Evolutionary conservation across 2,329 filamentous ascomycete genomes (phyloP).

Genomic region (Alternaria solani): DNA sequence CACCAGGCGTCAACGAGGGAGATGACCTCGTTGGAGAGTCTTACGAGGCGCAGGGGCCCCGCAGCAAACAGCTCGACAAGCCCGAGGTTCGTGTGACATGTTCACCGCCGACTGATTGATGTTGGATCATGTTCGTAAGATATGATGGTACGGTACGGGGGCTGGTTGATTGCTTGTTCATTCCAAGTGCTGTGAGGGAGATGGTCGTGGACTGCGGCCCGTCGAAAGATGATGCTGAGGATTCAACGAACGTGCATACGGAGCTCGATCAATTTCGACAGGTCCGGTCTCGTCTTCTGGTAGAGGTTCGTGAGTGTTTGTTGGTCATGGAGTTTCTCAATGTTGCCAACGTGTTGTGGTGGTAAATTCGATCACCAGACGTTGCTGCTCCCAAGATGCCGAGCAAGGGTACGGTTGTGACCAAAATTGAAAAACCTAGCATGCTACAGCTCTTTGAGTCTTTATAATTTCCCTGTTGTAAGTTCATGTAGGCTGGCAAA

Average conservation of each 20-base stretch:
- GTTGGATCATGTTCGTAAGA: not conserved
- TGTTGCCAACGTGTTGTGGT: no score
- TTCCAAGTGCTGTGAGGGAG: not conserved
- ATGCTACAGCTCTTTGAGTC: no score
- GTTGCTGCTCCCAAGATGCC: no score
- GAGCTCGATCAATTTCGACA: not conserved
- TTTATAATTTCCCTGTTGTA: no score
- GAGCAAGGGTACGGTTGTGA: no score
- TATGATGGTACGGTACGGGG: not conserved
- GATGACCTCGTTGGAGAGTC: not conserved
- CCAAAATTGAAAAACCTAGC: no score
- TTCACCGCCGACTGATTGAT: not conserved
- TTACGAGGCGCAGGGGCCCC: constrained; percentile 1
- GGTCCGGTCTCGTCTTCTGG: no score
- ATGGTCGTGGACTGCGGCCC: not conserved
- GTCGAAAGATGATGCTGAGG: not conserved
- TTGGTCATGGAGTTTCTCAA: no score
- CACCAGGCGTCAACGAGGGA: not conserved
- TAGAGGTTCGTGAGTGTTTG: no score
- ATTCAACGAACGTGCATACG: not conserved
- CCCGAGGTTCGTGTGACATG: not conserved
- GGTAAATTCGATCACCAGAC: no score
- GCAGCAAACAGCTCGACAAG: constrained; percentile 17
- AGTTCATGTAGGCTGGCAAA: no score
- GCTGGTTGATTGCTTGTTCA: no score